phyloP scores from a whole-genome alignment of 2,329 filamentous ascomycete species.

The Pseudodiploospora longispora region DNA sequence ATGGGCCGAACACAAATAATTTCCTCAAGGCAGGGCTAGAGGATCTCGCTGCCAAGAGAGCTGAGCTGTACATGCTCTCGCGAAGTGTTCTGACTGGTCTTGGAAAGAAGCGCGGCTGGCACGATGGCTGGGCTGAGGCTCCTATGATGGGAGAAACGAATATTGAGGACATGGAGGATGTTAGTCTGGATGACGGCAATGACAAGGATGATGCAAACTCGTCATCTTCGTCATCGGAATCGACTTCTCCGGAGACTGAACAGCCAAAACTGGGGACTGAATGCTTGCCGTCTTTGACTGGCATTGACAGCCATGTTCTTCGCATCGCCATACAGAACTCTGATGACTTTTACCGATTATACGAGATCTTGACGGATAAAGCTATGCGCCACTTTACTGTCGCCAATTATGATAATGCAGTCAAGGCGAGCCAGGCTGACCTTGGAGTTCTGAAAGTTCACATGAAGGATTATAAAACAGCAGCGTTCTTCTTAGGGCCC shows the following conservation, averaged over 20 bases:
- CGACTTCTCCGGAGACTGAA: slow-evolving; percentile 6
- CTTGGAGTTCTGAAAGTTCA: slow-evolving; percentile 78
- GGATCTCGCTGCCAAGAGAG: slow-evolving; percentile 73
- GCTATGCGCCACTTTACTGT: slow-evolving; percentile 76
- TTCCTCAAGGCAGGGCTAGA: slow-evolving; percentile 62
- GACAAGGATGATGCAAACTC: background rate
- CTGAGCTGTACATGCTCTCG: slow-evolving; percentile 73
- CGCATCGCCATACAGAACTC: slow-evolving; percentile 52
- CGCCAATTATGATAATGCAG: slow-evolving; percentile 69
- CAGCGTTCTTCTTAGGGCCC: slow-evolving; percentile 69
- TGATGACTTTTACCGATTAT: slow-evolving; percentile 58
- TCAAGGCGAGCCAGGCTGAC: slow-evolving; percentile 72
- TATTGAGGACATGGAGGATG: slow-evolving; percentile 46
- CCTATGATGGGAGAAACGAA: slow-evolving; percentile 39
- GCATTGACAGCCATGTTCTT: slow-evolving; percentile 42
- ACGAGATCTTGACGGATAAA: slow-evolving; percentile 74
- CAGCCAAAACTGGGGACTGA: slow-evolving; percentile 4
- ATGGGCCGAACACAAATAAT: slow-evolving; percentile 31
- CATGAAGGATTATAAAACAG: slow-evolving; percentile 62
- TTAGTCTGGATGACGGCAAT: slow-evolving; percentile 42
- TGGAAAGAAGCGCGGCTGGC: slow-evolving; percentile 66
- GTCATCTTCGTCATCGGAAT: background rate
- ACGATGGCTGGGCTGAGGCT: slow-evolving; percentile 62
- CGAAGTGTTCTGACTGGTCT: slow-evolving; percentile 70
- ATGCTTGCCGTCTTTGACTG: slow-evolving; percentile 21